Percentiles rank a stretch among this genome's conserved stretches.
Conservation (phyloP, 257 asterid genomes). For the Catharanthus roseus region DNA sequence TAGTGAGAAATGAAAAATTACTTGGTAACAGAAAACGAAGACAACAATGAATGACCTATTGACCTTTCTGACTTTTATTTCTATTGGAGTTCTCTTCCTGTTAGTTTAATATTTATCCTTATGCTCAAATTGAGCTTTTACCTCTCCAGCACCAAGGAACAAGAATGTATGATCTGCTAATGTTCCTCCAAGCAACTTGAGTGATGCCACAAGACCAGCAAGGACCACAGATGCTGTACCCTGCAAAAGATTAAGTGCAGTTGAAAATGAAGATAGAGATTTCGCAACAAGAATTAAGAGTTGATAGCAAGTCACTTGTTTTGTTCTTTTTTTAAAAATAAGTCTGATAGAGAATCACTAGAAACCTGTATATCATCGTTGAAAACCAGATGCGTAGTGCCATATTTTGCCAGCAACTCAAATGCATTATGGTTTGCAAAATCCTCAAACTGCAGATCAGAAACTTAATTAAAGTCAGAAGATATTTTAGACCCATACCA, state of each 20-base stretch:
- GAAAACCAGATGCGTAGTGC: slow-evolving; percentile 85
- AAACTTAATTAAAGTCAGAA: not conserved
- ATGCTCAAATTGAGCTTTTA: slow-evolving; percentile 16
- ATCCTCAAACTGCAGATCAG: slow-evolving; percentile 65
- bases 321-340: too few species aligned
- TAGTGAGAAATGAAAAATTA: not conserved
- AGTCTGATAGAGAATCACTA: too few species aligned
- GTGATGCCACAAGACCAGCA: slow-evolving; percentile 87
- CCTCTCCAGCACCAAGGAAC: slow-evolving; percentile 99
- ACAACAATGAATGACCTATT: not conserved
- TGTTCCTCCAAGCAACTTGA: slow-evolving; percentile 75
- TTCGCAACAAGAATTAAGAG: not conserved
- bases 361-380: slow-evolving; percentile 92
- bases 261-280: not conserved
- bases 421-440: slow-evolving; percentile 96
- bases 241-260: slow-evolving; percentile 38
- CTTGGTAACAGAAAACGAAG: not conserved
- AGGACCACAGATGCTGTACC: slow-evolving; percentile 96
- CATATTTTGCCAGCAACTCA: slow-evolving; percentile 85
- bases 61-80: not conserved
- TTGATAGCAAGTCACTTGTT: slow-evolving; percentile 6
- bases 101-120: not conserved
- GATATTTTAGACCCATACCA: not conserved
- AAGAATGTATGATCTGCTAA: slow-evolving; percentile 85
- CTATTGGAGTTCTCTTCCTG: not conserved